phyloP scores from a whole-genome alignment of 1,284 basidiomycete genomes.

The Apiotrichum brassicae region DNA sequence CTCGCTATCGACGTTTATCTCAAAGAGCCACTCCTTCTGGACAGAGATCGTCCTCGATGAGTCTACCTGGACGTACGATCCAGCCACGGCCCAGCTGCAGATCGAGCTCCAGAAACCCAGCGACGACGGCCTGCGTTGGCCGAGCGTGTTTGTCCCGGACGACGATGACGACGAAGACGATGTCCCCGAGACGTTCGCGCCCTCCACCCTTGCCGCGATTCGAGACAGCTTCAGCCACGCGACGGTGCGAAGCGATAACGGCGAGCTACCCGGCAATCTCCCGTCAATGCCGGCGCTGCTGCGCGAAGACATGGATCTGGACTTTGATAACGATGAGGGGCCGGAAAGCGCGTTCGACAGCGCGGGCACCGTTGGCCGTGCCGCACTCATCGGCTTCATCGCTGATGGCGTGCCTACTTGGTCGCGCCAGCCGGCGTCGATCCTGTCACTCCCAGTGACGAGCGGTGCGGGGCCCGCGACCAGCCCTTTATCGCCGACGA shows the following conservation, averaged over 20 bases:
- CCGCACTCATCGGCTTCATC: conserved; percentile 30
- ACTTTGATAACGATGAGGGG: conserved; percentile 41
- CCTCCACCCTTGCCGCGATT: conserved; percentile 69
- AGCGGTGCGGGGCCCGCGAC: conserved; percentile 23
- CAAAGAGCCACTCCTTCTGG: conserved; percentile 62
- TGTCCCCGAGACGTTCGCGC: conserved; percentile 82
- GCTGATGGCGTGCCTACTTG: conserved; percentile 14
- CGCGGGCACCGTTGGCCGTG: conserved; percentile 30
- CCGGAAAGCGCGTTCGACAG: conserved; percentile 47
- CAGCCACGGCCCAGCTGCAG: conserved; percentile 61
- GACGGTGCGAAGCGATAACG: conserved; percentile 17
- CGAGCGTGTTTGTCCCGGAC: conserved; percentile 61
- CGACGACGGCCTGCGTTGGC: conserved; percentile 67
- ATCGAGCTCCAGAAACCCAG: conserved; percentile 78
- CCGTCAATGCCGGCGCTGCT: conserved; percentile 40
- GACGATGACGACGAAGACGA: conserved; percentile 52
- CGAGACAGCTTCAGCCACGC: conserved; percentile 52
- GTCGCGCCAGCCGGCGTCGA: conserved; percentile 25
- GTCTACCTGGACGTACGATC: conserved; percentile 83
- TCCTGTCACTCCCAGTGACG: conserved; percentile 28
- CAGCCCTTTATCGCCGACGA: background rate
- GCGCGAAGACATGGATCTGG: conserved; percentile 47
- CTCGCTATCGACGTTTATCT: conserved; percentile 54
- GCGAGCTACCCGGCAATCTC: conserved; percentile 26
- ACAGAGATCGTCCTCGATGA: conserved; percentile 61